Evolutionary conservation across 2,329 filamentous ascomycete species (phyloP).

Genomic region (Venturia effusa): DNA sequence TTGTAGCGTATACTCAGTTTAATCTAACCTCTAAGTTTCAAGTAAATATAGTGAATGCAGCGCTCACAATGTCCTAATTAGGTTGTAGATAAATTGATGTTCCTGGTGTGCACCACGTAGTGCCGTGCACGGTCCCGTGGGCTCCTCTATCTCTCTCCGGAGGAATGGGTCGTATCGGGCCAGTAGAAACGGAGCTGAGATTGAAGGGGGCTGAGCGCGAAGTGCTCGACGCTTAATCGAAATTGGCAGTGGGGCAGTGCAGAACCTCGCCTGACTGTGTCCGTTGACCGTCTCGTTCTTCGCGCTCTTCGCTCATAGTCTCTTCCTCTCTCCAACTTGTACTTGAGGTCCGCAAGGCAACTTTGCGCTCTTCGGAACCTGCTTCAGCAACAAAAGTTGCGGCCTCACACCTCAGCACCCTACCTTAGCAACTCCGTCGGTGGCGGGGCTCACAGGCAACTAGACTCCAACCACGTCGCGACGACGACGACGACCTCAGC

Average conservation of each 20-base stretch:
- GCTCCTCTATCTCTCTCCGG: too few relatives aligned
- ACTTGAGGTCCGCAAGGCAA: background rate
- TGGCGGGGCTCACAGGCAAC: background rate
- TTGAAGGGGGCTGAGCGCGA: background rate
- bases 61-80: too few relatives aligned
- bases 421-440: background rate
- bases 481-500: background rate
- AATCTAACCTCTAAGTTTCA: background rate
- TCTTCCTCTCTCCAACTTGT: background rate
- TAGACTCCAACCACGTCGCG: background rate
- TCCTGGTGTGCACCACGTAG: too few relatives aligned
- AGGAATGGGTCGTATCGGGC: background rate
- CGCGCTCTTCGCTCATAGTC: background rate
- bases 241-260: background rate
- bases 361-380: background rate
- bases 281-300: background rate
- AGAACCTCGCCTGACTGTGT: background rate
- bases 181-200: background rate
- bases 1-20: background rate
- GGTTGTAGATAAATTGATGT: too few relatives aligned
- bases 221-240: background rate
- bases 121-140: too few relatives aligned
- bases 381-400: background rate
- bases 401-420: background rate
- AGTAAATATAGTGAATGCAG: too few relatives aligned